Conservation (phyloP, 805 yeast genomes). For the Myxozyma udenii region DNA sequence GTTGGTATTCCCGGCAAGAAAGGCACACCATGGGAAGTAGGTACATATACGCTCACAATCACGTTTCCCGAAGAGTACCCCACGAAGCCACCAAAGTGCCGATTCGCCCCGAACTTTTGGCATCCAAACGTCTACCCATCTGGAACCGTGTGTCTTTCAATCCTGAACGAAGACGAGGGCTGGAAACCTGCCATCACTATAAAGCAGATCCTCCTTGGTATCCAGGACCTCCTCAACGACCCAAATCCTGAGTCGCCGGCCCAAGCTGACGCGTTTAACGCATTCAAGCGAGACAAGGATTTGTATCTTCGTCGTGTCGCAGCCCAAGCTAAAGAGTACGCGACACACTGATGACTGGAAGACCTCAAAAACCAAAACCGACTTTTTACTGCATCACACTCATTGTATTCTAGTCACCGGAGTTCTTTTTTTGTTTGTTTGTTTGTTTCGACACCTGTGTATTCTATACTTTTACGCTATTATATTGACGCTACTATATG, state of each 20-base stretch:
- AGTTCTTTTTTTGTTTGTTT: background rate
- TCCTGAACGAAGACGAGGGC: slow-evolving; percentile 90
- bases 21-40: slow-evolving; percentile 84
- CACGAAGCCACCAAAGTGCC: slow-evolving; percentile 92
- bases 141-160: slow-evolving; percentile 91
- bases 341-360: slow-evolving; percentile 36
- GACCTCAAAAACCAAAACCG: no score
- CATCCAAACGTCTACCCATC: slow-evolving; percentile 98
- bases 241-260: slow-evolving; percentile 98
- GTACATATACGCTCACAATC: slow-evolving; percentile 80
- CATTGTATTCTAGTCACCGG: no score
- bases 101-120: slow-evolving; percentile 83
- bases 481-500: no score
- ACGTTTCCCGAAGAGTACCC: slow-evolving; percentile 87
- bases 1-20: slow-evolving; percentile 95
- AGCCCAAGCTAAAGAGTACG: slow-evolving; percentile 76
- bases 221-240: slow-evolving; percentile 81
- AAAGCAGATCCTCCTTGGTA: slow-evolving; percentile 83
- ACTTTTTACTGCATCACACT: no score
- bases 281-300: slow-evolving; percentile 55
- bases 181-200: slow-evolving; percentile 95
- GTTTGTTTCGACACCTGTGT: no score
- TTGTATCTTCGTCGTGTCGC: slow-evolving; percentile 72
- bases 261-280: slow-evolving; percentile 94
- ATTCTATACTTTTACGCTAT: no score